Conservation (phyloP, 139 green algal species). For the Desmodesmus armatus region DNA sequence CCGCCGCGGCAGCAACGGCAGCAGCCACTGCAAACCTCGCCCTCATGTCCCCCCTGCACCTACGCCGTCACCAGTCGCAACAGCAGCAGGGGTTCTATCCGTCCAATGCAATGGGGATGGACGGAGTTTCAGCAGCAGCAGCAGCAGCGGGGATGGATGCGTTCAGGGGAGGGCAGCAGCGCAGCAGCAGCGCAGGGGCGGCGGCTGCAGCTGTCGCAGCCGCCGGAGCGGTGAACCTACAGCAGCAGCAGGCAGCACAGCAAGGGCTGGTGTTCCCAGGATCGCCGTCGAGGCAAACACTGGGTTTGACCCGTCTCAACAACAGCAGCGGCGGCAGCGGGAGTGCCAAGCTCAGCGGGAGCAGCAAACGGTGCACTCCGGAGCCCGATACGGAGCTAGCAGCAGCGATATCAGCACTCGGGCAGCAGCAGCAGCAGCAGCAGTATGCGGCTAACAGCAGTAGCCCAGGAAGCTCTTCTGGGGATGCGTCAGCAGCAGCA, state of each 20-base stretch:
- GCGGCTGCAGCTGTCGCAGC: slow-evolving; percentile 17
- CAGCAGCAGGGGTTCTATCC: neutral
- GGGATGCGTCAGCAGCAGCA: neutral
- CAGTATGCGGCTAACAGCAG: neutral
- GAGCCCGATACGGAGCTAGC: slow-evolving; percentile 41
- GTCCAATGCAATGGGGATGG: neutral
- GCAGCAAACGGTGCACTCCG: slow-evolving; percentile 45
- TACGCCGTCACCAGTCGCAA: neutral
- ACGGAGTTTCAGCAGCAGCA: slow-evolving; percentile 11
- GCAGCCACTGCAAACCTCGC: neutral
- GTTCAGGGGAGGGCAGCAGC: neutral
- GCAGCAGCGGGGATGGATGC: neutral
- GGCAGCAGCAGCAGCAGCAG: slow-evolving; percentile 20
- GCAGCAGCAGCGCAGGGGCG: neutral
- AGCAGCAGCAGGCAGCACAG: neutral
- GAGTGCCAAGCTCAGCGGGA: slow-evolving; percentile 10
- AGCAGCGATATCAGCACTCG: neutral
- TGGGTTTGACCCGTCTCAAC: neutral
- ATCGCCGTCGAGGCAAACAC: neutral
- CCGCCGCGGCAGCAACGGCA: slow-evolving; percentile 11
- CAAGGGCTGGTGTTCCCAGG: neutral
- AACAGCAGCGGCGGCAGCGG: slow-evolving; percentile 30
- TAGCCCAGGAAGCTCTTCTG: neutral
- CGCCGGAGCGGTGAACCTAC: neutral
- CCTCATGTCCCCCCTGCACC: neutral